A percentile compares a stretch with the other conserved stretches of the same genome.
Conservation (phyloP, 768 basidiomycete genomes). For the Rhodosporidiobolus sp. region DNA sequence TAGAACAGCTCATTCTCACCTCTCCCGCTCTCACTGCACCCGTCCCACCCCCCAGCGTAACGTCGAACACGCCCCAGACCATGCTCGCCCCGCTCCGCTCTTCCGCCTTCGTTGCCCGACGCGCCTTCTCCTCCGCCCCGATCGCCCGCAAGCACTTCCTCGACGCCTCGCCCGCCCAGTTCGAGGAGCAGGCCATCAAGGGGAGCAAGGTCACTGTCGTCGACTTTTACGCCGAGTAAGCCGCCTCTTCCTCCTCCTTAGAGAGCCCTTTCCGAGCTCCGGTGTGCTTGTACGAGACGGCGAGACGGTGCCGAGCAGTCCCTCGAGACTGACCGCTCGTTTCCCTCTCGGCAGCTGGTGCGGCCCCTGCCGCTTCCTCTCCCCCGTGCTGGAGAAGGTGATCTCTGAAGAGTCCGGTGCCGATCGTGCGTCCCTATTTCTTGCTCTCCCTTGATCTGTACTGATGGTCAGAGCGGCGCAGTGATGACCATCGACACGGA, state of each 20-base stretch:
- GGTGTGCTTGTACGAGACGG: too few relatives aligned
- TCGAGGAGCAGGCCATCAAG: slow-evolving; percentile 24
- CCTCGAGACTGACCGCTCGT: not conserved
- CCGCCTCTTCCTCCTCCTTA: not conserved
- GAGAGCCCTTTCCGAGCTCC: too few relatives aligned
- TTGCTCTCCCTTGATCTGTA: not conserved
- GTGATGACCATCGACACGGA: slow-evolving; percentile 38
- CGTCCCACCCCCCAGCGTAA: too few relatives aligned
- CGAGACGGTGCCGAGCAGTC: too few relatives aligned
- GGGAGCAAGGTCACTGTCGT: slow-evolving; percentile 13
- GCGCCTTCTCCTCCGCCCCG: slow-evolving; percentile 10
- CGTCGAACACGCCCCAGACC: not conserved
- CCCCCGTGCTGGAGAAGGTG: slow-evolving; percentile 28
- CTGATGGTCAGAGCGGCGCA: not conserved
- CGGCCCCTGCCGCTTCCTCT: slow-evolving; percentile 25
- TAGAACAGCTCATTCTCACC: too few relatives aligned
- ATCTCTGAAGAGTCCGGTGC: slow-evolving; percentile 9
- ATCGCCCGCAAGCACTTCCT: slow-evolving; percentile 12
- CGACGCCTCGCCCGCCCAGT: slow-evolving; percentile 6
- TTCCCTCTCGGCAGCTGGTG: slow-evolving; percentile 14
- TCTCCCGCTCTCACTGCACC: not conserved
- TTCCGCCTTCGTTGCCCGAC: not conserved
- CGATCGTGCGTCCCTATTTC: slow-evolving; percentile 28
- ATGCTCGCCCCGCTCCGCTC: not conserved
- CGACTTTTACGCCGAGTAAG: slow-evolving; percentile 40